phyloP scores from a whole-genome alignment of 768 basidiomycete species.

The Artomyces pyxidatus region DNA sequence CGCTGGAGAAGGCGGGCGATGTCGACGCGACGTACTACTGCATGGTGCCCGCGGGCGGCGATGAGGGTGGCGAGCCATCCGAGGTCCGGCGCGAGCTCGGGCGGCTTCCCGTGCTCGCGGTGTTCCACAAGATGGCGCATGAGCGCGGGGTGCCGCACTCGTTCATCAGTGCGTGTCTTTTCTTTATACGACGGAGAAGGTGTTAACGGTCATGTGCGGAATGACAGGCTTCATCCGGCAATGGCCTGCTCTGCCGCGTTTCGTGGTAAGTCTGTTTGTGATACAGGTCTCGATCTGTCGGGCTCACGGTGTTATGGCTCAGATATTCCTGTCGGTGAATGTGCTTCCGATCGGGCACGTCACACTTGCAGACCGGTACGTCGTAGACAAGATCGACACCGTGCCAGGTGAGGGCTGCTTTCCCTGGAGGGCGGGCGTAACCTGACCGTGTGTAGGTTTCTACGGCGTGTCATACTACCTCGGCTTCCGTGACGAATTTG shows the following conservation, averaged over 20 bases:
- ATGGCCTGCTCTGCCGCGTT: constrained; percentile 61
- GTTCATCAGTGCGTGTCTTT: constrained; percentile 36
- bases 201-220: neutral
- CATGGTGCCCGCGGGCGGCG: neutral
- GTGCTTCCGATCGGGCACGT: constrained; percentile 45
- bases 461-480: constrained; percentile 53
- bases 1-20: constrained; percentile 19
- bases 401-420: constrained; percentile 49
- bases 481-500: constrained; percentile 57
- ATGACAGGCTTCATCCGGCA: constrained; percentile 46
- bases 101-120: constrained; percentile 8
- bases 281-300: neutral
- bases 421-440: no score
- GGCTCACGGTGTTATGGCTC: neutral
- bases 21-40: constrained; percentile 6
- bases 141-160: constrained; percentile 39
- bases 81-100: constrained; percentile 7
- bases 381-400: constrained; percentile 48
- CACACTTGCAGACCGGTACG: constrained; percentile 41
- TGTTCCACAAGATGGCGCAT: constrained; percentile 12
- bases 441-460: no score
- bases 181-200: neutral
- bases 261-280: constrained; percentile 39
- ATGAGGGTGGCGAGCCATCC: neutral
- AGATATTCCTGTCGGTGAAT: constrained; percentile 59